Base-by-base conservation (phyloP, 306 rosid species). In the Acacia acuminata region DNA sequence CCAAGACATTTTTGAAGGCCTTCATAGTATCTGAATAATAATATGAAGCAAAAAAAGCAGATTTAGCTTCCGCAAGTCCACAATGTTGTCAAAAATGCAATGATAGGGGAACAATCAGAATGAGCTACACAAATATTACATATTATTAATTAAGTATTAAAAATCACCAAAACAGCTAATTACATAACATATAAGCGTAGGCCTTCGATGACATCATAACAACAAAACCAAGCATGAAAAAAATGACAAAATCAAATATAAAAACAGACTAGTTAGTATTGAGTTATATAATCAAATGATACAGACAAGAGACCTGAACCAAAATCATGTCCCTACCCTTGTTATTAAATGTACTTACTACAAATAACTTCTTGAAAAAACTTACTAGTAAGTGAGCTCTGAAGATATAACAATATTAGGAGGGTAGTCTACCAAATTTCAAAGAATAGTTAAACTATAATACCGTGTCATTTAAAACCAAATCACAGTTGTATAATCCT, bases 1-100 rank as follows among this genome's bases (percentile, higher is more conserved):
- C 98, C 97, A 77, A 90, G 89, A 82, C 99, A 96, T 82, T 88
- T 91, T 81, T 96, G 99, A 77, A 96, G 93, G 85, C 99, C 99
- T 86, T 94, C 94, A 82, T 92, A 96, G 78, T 96, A 94, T 75
- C 99, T 96, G 89, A 84, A 78, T 45, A 32, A 58, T 30, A 53
- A 50, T 40, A 76, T 40, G 65, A 87, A 83, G 51, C 71, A 61
- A 12, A 81, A 81, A 83, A 79, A 63, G 42, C 71, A 45, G 44
- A 51, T 67, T 73, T 56, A 83, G 82, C 64, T 71, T 71, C 77
- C 16, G 75, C 16, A 30, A 60, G 55, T 69, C 48, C 74, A 38
- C 53, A 76, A 73, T 30, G 30, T 61, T 42, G 6, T 48, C 0
- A 56, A 51, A 77, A 88, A 44, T 51, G 20, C 17, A 34, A 40